Evolutionary conservation across 1,284 basidiomycete genomes (phyloP), one percentile per base, ranked within the genome.

Genomic region (Ganoderma sinense): DNA sequence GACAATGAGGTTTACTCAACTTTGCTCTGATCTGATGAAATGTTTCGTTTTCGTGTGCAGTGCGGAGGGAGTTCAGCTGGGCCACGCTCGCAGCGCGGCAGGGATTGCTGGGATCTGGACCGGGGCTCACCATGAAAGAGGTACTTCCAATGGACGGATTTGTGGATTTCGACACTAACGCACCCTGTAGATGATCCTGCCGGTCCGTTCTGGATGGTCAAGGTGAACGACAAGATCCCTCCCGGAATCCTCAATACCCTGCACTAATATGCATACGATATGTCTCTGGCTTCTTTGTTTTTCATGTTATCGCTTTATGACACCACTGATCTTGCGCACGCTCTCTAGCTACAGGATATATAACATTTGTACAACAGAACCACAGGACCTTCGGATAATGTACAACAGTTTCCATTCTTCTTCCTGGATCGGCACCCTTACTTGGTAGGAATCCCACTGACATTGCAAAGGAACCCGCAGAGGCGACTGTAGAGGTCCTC

Each of bases 101-200:
- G 91, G 91, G 4, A 81, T 92, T 20, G 84, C 89, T 31, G 91
- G 91, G 4, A 83, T 86, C 13, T 93, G 91, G 91, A 88, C 88
- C 2, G 89, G 89, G 5, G 86, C 84, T 16, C 76, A 81, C 68
- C 91, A 91, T 72, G 86, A 88, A 61, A 83, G 84, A 73, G 88
- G 74, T 74, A 36, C 13, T 41, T 40, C n/a, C 2, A 56, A 5
- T 23, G 1, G 55, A 62, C 59, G 8, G 66, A 40, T 43, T 29
- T 62, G 60, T 31, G 10, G 16, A 8, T 51, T 23, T 45, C 1
- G 11, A 23, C 53, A 16, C n/a, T 62, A 29, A 67, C 29, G 5
- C 33, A 7, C 31, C n/a, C 3, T n/a, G 7, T 39, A 89, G 89
- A 85, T 63, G 89, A 91, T 76, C 89, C 89, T 55, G 86, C 86